Evolutionary conservation across 139 green algal genomes (phyloP).

Genomic region (Chara braunii): DNA sequence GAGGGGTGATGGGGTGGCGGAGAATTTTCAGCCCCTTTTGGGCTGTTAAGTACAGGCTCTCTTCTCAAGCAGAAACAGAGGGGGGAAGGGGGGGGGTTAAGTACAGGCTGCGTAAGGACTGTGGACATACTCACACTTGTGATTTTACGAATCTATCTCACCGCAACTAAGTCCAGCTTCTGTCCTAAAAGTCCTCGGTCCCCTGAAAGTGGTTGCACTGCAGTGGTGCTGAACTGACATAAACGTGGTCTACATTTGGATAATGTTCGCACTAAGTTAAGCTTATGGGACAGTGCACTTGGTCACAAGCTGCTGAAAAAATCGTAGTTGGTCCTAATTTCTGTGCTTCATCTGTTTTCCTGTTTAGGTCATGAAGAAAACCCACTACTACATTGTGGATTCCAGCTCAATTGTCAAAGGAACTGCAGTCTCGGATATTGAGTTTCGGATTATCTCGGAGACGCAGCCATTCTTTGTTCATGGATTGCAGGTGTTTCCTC

Average conservation of each 20-base stretch:
- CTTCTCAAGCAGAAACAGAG: too few relatives aligned
- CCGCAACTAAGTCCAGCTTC: too few relatives aligned
- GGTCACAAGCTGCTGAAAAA: neutral
- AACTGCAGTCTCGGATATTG: constrained; percentile 20
- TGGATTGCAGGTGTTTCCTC: constrained; percentile 1
- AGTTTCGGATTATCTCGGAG: constrained; percentile 6
- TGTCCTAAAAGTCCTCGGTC: neutral
- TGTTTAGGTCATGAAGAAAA: constrained; percentile 33
- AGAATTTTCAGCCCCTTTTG: too few relatives aligned
- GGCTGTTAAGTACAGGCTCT: too few relatives aligned
- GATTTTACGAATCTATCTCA: too few relatives aligned
- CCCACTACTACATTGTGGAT: constrained; percentile 38
- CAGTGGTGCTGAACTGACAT: neutral
- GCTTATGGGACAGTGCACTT: neutral
- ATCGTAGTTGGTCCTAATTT: neutral
- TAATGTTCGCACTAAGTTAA: neutral
- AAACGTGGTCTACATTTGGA: neutral
- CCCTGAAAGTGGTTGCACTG: neutral
- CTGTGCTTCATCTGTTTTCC: neutral
- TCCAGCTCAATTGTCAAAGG: neutral
- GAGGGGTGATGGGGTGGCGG: too few relatives aligned
- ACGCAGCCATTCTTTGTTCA: constrained; percentile 18
- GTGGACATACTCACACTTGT: too few relatives aligned
- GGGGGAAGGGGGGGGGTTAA: too few relatives aligned
- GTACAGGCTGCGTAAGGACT: too few relatives aligned